Evolutionary conservation across 1,284 basidiomycete species (phyloP).

Genomic region (Melampsora larici-populina): DNA sequence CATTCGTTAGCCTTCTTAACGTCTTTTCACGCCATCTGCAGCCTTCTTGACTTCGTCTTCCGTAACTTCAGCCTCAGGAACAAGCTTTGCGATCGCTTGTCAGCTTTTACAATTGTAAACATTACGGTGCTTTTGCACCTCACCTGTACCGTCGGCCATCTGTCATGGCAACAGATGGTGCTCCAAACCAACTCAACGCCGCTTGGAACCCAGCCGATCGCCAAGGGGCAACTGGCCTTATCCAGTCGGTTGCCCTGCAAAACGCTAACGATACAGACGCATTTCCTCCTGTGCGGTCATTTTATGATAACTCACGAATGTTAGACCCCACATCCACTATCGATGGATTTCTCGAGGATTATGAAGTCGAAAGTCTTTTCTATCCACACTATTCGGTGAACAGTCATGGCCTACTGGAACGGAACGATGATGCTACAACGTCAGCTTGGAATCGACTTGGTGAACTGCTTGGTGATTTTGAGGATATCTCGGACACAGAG

Average conservation of each 20-base stretch:
- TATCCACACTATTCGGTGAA: slow-evolving; percentile 41
- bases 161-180: slow-evolving; percentile 6
- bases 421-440: slow-evolving; percentile 38
- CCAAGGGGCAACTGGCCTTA: slow-evolving; percentile 8
- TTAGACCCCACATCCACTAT: slow-evolving; percentile 17
- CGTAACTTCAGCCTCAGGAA: slow-evolving; percentile 69
- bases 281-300: slow-evolving; percentile 35
- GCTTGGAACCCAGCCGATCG: slow-evolving; percentile 19
- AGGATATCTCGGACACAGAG: slow-evolving; percentile 42
- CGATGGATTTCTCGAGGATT: slow-evolving; percentile 42
- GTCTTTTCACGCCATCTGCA: neutral
- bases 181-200: slow-evolving; percentile 6
- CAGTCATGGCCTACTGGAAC: slow-evolving; percentile 30
- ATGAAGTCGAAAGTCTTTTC: slow-evolving; percentile 42
- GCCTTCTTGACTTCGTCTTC: neutral
- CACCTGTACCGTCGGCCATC: slow-evolving; percentile 48
- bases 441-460: slow-evolving; percentile 39
- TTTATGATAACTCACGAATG: slow-evolving; percentile 26
- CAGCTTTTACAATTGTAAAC: slow-evolving; percentile 66
- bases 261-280: slow-evolving; percentile 22
- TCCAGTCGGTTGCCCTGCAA: neutral
- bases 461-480: slow-evolving; percentile 38
- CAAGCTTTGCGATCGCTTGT: slow-evolving; percentile 90
- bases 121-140: slow-evolving; percentile 51
- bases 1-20: slow-evolving; percentile 47